Evolutionary conservation across 225 moss, liverwort and hornwort genomes (phyloP), one percentile per base, ranked within the genome.

Genomic region (Marchantia polymorpha): DNA sequence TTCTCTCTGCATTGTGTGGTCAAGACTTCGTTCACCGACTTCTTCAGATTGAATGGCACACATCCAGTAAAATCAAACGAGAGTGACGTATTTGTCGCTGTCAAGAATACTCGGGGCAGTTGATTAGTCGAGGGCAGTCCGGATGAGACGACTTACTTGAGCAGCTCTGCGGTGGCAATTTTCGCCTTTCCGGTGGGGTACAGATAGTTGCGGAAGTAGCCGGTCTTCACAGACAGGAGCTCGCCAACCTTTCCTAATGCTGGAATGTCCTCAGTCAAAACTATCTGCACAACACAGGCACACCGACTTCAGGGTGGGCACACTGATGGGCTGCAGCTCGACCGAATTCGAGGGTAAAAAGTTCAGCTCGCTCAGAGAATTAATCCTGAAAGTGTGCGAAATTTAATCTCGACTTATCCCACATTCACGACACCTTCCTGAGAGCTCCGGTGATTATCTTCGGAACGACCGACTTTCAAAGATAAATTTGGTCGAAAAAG

Each of bases 121-220:
- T 39, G 39, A 39, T 39, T 39, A 39, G 39, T 39, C 39, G 39
- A 39, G 39, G 39, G 39, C 39, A 39, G 39, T 39, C 39, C 5
- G 2, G 3, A 39, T 39, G 39, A 39, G 39, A 39, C 61, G 49
- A 82, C 85, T 89, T 84, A 89, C 91, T 94, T 94, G 72, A 97
- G 86, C 55, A 97, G 91, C 60, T 93, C 94, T 15, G 90, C 80
- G 16, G 96, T 93, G 59, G 91, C 96, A 52, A 97, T 82, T 81
- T 89, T 91, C n/a, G 94, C 96, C 84, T 91, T 94, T 68, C 96
- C 93, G 17, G 76, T 72, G 23, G 96, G 96, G 61, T 88, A 84
- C 56, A 94, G 65, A 79, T 86, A 97, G 71, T 94, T 94, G 52
- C 94, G 93, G 81, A 94, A 97, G 87, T 97, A 97, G 19, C 96